A percentile compares a stretch with the other conserved stretches of the same genome.
These are phyloP conservation scores for Fremontodendron californicum DNA, from an alignment of 345 rosid species.

Conservation along the genomic window DNA sequence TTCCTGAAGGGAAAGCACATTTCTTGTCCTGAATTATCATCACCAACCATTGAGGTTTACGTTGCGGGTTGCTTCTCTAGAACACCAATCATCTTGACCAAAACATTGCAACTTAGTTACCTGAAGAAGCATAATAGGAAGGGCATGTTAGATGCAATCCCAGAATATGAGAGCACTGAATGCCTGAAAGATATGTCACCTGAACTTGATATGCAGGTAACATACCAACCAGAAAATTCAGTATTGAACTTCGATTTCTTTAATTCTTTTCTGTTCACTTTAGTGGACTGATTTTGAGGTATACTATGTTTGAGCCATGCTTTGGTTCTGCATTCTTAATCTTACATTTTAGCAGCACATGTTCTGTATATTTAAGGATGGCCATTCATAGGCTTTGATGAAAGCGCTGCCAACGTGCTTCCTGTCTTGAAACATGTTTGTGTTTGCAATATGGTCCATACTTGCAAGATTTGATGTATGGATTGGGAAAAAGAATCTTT, in stretches of 20 bases:
- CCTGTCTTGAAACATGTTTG: slow-evolving; percentile 34
- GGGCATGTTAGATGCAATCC: slow-evolving; percentile 61
- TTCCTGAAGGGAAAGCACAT: slow-evolving; percentile 62
- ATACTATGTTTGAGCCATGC: background rate
- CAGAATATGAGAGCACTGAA: slow-evolving; percentile 62
- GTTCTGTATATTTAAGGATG: background rate
- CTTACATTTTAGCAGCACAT: background rate
- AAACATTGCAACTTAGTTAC: slow-evolving; percentile 60
- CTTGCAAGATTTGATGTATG: slow-evolving; percentile 10
- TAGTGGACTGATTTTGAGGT: background rate
- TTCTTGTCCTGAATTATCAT: slow-evolving; percentile 42
- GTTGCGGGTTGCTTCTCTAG: slow-evolving; percentile 75
- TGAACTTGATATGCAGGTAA: slow-evolving; percentile 63
- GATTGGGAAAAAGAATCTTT: slow-evolving; percentile 24
- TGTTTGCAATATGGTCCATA: background rate
- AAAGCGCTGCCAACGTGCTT: slow-evolving; percentile 25
- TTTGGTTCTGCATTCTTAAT: slow-evolving; percentile 2
- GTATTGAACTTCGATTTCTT: background rate
- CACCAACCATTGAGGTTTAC: slow-evolving; percentile 75
- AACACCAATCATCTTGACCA: slow-evolving; percentile 73
- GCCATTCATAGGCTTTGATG: slow-evolving; percentile 3
- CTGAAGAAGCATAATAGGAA: slow-evolving; percentile 62
- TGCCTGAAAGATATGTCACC: slow-evolving; percentile 34
- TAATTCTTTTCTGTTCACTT: background rate
- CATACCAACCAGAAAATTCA: background rate